Evolutionary conservation across 345 rosid genomes (phyloP), one percentile per base, ranked within the genome.

Genomic region (Syzygium aqueum): DNA sequence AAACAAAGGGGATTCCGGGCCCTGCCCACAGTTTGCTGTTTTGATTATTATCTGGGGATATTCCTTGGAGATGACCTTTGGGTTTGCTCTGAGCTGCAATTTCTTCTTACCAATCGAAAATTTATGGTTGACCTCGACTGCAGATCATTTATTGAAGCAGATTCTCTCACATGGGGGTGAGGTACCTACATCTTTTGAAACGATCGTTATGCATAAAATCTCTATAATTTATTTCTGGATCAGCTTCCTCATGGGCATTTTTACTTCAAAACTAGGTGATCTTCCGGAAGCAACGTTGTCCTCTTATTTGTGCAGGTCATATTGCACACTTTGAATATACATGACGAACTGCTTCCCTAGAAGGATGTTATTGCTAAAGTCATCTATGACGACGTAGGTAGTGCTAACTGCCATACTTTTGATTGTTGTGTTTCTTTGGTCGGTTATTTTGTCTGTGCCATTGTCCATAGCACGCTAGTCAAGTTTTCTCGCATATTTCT

Each of bases 171-270:
- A 91, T 80, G 98, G 98, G 88, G 94, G 94, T 78, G 99, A 96
- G 90, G 94, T 96, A 53, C 99, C 99, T 88, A 93, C 99, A 77
- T 97, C 99, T 53, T 96, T 97, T 82, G 98, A 97, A 92, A 97
- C 99, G 84, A 94, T 97, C 92, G 98, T 92, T 95, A 91, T 94
- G 97, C 95, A 90, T 91, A 90, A 53, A 88, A 87, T 87, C 86
- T 77, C 59, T 53, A 84, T 53, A 25, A 46, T 77, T 59, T 89
- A 88, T 53, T 7, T 78, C 4, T 40, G 28, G 50, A 22, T 57
- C 9, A 57, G 82, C 37, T 57, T 43, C 21, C 13, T 84, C 56
- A 50, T 49, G 84, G 73, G 8, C 25, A 63, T 85, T 84, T 85
- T 30, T 19, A 10, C 17, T 67, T 33, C 46, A 33, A 33, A 67